Evolutionary conservation across 2,329 filamentous ascomycete genomes (phyloP), one percentile per base, ranked within the genome.

Genomic region (Fusarium pseudoanthophilum): DNA sequence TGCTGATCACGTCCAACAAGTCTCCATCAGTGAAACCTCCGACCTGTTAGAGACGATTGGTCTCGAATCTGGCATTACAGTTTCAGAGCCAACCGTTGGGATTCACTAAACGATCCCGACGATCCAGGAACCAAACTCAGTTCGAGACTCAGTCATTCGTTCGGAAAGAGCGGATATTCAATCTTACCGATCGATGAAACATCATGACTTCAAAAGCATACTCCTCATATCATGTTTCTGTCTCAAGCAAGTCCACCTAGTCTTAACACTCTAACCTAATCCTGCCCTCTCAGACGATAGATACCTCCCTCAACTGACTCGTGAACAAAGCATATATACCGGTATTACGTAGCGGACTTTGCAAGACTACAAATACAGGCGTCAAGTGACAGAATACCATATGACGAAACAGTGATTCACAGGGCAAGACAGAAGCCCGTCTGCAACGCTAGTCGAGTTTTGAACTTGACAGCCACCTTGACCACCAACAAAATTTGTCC

Each of bases 41-140:
- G 48, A 26, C n/a, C 43, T 28, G n/a, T 21, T 40, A 16, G 34
- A 43, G 15, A 20, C 16, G 48, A 39, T 43, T 46, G 18, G 59
- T 40, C 51, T 53, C 24, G 55, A 30, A 42, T 16, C 55, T 28
- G 34, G 45, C 13, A 30, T 55, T 39, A 10, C 34, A 58, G 64
- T 57, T 64, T 69, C 48, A 59, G 39, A 46, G 21, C 30, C 21
- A 58, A 58, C 69, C 70, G 69, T 70, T 72, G 55, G 53, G 48
- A 26, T 49, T 66, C 21, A 30, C 34, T 40, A 69, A 68, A 55
- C 34, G 36, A 49, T 52, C 37, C 24, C 42, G 46, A 69, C n/a
- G 43, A 59, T 65, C 48, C 46, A 73, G 59, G 70, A 73, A 73
- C 70, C 65, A 55, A 67, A 67, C 57, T 66, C 45, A 55, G 51